Conservation (phyloP, 2,329 filamentous ascomycete species). For the Fusarium transvaalense region DNA sequence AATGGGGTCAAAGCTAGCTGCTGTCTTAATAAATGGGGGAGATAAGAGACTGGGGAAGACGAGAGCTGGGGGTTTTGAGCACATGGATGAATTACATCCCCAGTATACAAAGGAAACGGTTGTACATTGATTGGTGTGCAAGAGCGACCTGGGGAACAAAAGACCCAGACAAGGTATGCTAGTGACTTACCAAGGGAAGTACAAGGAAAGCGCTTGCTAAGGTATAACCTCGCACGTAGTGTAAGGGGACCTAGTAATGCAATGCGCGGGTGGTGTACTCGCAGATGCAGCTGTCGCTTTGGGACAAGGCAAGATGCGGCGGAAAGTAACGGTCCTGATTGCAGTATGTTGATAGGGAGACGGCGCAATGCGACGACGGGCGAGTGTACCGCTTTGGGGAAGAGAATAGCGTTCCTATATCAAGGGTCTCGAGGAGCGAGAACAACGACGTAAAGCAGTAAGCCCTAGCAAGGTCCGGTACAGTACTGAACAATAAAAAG, state of each 20-base stretch:
- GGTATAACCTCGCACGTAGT: constrained; percentile 27
- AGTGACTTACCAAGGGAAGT: constrained; percentile 32
- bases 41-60: constrained; percentile 38
- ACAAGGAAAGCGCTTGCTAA: constrained; percentile 26
- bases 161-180: constrained; percentile 8
- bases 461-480: constrained; percentile 18
- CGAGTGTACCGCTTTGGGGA: constrained; percentile 41
- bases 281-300: constrained; percentile 19
- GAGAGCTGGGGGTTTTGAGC: constrained; percentile 25
- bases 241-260: constrained; percentile 34
- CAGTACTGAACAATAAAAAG: not conserved
- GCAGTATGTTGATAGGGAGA: constrained; percentile 17
- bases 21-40: constrained; percentile 34
- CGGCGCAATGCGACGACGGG: constrained; percentile 43
- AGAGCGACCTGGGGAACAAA: constrained; percentile 5
- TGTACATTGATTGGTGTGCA: constrained; percentile 33
- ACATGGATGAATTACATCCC: constrained; percentile 25
- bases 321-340: constrained; percentile 34
- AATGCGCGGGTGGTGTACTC: constrained; percentile 19
- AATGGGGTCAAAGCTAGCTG: constrained; percentile 36
- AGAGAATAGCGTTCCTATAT: constrained; percentile 27
- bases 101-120: constrained; percentile 15
- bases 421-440: constrained; percentile 16
- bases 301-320: constrained; percentile 18
- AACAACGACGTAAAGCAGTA: constrained; percentile 2